Evolutionary conservation across 1,284 basidiomycete species (phyloP).

Genomic region (Marasmius tenuissimus): DNA sequence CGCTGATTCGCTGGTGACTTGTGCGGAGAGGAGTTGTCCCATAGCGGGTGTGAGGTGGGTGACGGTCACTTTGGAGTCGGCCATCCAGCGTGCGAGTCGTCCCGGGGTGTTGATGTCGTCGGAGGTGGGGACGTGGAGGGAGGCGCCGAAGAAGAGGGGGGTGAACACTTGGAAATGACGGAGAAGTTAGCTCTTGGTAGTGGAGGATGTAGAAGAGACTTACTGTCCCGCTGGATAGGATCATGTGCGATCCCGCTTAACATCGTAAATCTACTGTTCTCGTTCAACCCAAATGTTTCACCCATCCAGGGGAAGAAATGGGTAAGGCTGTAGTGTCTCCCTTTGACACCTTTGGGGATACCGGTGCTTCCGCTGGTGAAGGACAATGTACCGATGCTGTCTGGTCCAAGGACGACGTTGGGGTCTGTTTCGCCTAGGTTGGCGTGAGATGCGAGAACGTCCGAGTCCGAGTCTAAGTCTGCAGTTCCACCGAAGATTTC

Average conservation of each 20-base stretch:
- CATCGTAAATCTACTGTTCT: constrained; percentile 94
- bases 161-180: constrained; percentile 79
- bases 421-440: constrained; percentile 72
- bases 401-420: constrained; percentile 86
- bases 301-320: constrained; percentile 99
- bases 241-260: constrained; percentile 99
- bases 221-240: constrained; percentile 98
- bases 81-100: constrained; percentile 98
- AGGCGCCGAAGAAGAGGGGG: constrained; percentile 95
- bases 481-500: constrained; percentile 66
- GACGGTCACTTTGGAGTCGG: constrained; percentile 83
- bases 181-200: background rate
- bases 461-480: constrained; percentile 31
- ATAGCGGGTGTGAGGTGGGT: constrained; percentile 98
- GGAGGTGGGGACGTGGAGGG: constrained; percentile 94
- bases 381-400: constrained; percentile 92
- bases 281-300: constrained; percentile 77
- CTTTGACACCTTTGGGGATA: constrained; percentile 96
- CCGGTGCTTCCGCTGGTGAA: constrained; percentile 99
- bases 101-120: constrained; percentile 99
- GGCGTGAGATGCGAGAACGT: constrained; percentile 55
- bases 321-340: constrained; percentile 94
- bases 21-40: constrained; percentile 97
- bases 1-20: constrained; percentile 64
- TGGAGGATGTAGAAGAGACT: constrained; percentile 32